Base-by-base conservation (phyloP, 2,329 filamentous ascomycete genomes). In the Phyllosticta capitalensis region DNA sequence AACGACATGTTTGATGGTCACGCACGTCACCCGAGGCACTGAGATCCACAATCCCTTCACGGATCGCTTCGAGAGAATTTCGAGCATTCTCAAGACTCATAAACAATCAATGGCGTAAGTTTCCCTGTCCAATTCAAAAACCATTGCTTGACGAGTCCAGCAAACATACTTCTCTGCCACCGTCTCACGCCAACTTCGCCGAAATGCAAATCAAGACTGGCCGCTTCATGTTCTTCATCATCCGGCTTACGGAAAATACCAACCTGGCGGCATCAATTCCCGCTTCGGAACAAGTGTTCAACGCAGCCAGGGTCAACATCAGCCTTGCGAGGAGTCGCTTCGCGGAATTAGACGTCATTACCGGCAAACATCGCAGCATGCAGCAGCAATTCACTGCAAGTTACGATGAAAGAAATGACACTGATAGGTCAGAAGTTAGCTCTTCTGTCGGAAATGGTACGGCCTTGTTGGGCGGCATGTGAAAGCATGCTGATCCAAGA, bases 61-160 rank as follows among this genome's bases (percentile, higher is more conserved):
- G 55, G 94, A 99, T 74, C 88, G 94, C 2, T 91, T 96, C 67
- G 94, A 99, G 79, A 88, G 89, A 66, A 89, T 99, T 69, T 94
- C 88, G 63, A 97, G 96, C 73, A 96, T 99, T 69, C 88, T 99
- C 76, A 99, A 99, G 77, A 92, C 92, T 61, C 96, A 97, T 79
- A 99, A 97, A 78, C 92, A 97, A 76, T 84, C 75, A 55, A 80
- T 82, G 72, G 77, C 79, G 68, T 76, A 72, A 58, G 74, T 70
- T n/a, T 70, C 2, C 58, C 33, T 14, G 5, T 9, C 19, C 22
- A 7, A 9, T 6, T 19, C 33, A 24, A 14, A 14, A 5, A 45
- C 21, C 21, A 63, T 5, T 74, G 75, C 52, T 54, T 12, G 54
- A 33, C 24, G 33, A 79, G 64, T 82, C 83, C 62, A 86, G 83